Evolutionary conservation across 2,329 filamentous ascomycete species (phyloP), one percentile per base, ranked within the genome.

Genomic region (Cladosporium sp.): DNA sequence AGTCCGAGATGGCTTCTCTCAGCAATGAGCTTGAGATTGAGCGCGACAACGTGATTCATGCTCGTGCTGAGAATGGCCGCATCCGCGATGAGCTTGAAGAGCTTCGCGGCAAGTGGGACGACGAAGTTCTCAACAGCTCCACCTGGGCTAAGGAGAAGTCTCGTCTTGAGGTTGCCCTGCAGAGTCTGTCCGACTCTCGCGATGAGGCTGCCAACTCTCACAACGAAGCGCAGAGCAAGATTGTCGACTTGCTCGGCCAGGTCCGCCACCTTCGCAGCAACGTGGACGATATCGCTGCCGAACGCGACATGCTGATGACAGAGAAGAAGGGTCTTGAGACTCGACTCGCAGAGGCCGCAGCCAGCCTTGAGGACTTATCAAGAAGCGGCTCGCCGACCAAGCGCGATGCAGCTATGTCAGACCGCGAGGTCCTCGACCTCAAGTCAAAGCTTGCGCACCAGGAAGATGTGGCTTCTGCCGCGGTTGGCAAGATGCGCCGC

Each of bases 141-240:
- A 97, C 94, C 0, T 98, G 95, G 93, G 93, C 93, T 14, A 99
- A 99, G 82, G 94, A 99, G 81, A 98, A 98, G 83, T 87, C 92
- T 18, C 90, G 94, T 18, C 85, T 99, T 49, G 94, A 98, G 77
- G 88, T 93, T 67, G 96, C 93, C 5, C 84, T 99, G 64, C 89
- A 94, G 60, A 93, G 97, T 76, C 87, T 98, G 36, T 90, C 91
- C 12, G 89, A 92, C 59, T 96, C 93, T n/a, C 89, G 94, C 2
- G 94, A 99, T 71, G 95, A 99, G 78, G 94, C 95, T 11, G 90
- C 93, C 60, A 90, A 88, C 72, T 94, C 95, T 0, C 95, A 99
- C 78, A 97, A 95, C 74, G 94, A 98, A 71, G 93, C 93, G 2
- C 95, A 98, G 77, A 86, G 91, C 77, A 96, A 96, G 84, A 90